Evolutionary conservation across 768 basidiomycete genomes (phyloP), one percentile per base, ranked within the genome.

Genomic region (Suillus luteus): DNA sequence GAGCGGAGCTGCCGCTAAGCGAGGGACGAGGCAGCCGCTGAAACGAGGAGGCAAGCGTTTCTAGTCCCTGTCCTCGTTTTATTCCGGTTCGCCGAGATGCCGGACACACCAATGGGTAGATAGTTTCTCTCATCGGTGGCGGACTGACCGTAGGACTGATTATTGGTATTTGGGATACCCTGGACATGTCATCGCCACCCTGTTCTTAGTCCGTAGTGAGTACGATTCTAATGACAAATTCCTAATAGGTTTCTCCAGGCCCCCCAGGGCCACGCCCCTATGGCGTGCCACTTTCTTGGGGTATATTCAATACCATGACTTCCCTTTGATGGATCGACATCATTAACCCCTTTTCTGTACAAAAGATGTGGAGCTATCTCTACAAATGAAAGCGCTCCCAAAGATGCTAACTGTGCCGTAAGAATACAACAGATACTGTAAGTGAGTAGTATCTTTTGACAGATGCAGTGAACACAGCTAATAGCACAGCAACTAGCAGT

Each of bases 41-140:
- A 92, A 87, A 76, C 84, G 91, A 67, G 88, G 88, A 41, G 89
- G 87, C 37, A 90, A 85, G 73, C 83, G 88, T 66, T 93, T 91
- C 79, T 91, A 81, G 81, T 65, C 55, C 60, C 33, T 11, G 27
- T 24, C 48, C 52, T 44, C 27, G 62, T 65, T 31, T 54, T 62
- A 44, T 40, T 19, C 33, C 19, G 9, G 17, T 33, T 38, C 15
- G 35, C 62, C 52, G 43, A 55, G 58, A 35, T 58, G 55, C 55
- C 27, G 59, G 14, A 17, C 55, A 55, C 24, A 22, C 27, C 37
- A 10, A 44, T 48, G 8, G 60, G 41, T n/a, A 41, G 24, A 19
- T 48, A 38, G 19, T 12, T 41, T 51, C 37, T 49, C 55, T 54
- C 51, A 35, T 63, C 35, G 22, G 44, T 24, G 55, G 27, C 35